phyloP scores from a whole-genome alignment of 768 basidiomycete genomes.

The Hygrocybe coccinea region DNA sequence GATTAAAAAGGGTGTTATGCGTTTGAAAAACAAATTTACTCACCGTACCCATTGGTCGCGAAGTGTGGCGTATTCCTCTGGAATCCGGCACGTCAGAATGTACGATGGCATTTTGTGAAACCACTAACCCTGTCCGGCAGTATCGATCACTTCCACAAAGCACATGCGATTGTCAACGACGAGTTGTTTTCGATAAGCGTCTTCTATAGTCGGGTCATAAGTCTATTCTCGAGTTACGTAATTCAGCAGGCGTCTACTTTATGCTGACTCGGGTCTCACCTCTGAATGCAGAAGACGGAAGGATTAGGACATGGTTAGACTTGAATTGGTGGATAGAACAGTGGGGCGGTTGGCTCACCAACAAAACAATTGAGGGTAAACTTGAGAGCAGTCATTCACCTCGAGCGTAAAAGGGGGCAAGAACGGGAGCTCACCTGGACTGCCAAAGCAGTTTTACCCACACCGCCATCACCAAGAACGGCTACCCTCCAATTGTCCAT shows the following conservation, averaged over 20 bases:
- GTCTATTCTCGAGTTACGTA: constrained; percentile 47
- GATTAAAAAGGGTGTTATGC: constrained; percentile 10
- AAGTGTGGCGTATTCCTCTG: constrained; percentile 96
- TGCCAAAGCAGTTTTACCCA: constrained; percentile 93
- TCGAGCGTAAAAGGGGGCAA: constrained; percentile 2
- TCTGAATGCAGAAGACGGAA: constrained; percentile 37
- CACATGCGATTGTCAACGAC: constrained; percentile 94
- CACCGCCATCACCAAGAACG: constrained; percentile 94
- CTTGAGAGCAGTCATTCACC: constrained; percentile 36
- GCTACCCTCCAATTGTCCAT: constrained; percentile 97
- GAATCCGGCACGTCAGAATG: constrained; percentile 9
- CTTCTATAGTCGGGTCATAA: constrained; percentile 98
- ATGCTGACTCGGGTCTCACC: constrained; percentile 34
- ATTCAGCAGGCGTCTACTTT: constrained; percentile 13
- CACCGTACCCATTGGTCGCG: constrained; percentile 98
- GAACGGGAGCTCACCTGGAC: constrained; percentile 66
- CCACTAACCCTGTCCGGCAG: constrained; percentile 87
- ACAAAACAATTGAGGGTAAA: constrained; percentile 96
- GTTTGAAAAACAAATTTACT: constrained; percentile 28
- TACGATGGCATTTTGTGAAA: constrained; percentile 6
- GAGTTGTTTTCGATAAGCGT: constrained; percentile 92
- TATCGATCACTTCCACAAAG: constrained; percentile 95
- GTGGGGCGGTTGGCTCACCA: constrained; percentile 48
- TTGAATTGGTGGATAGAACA: background rate
- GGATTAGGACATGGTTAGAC: constrained; percentile 7